Base-by-base conservation (phyloP, 2,329 filamentous ascomycete species). In the Helicocarpus griseus region DNA sequence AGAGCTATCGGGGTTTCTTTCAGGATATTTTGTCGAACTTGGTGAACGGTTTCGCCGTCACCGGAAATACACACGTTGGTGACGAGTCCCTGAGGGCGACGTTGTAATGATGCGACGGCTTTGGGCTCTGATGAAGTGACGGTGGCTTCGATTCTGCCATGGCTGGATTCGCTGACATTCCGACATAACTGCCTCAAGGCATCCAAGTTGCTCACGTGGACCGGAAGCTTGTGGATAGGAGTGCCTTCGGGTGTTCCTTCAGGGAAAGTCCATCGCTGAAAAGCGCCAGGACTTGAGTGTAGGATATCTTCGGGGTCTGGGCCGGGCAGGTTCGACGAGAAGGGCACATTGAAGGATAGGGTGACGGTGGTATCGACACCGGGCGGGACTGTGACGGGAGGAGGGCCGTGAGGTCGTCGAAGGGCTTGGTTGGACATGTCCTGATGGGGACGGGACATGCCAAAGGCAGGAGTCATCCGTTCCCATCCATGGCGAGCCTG, bases 301-400 rank as follows among this genome's bases (percentile, higher is more conserved):
- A 97, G 80, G 63, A 98, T 88, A 70, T 97, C 90, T 69, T 96
- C 89, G 60, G 86, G 86, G 64, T 97, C 89, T 57, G 93, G 93
- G 31, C 93, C 93, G 56, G 87, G 81, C 55, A 98, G 82, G 63
- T 91, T 91, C 57, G 88, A 95, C 60, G 89, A 85, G 72, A 97
- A 96, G 55, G 93, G 93, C 46, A 98, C 86, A 67, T 96, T 97
- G 82, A 98, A 97, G 58, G 89, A 91, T 68, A 95, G 85, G 70
- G 94, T 89, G 70, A 97, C 87, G 58, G 82, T 83, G 49, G 91
- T 86, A 65, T 85, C 79, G 56, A 84, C 77, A 58, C 85, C 83
- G 53, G 85, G 81, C 58, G 86, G 83, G 61, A 83, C 77, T 61
- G 83, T 77, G 49, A 64, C 73, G 19, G 73, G 74, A 31, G 68